Percentiles rank a stretch among this genome's conserved stretches.
These are phyloP conservation scores for Solanum aculeatissimum DNA, from an alignment of 305 asterid genomes.

Conservation along the genomic window DNA sequence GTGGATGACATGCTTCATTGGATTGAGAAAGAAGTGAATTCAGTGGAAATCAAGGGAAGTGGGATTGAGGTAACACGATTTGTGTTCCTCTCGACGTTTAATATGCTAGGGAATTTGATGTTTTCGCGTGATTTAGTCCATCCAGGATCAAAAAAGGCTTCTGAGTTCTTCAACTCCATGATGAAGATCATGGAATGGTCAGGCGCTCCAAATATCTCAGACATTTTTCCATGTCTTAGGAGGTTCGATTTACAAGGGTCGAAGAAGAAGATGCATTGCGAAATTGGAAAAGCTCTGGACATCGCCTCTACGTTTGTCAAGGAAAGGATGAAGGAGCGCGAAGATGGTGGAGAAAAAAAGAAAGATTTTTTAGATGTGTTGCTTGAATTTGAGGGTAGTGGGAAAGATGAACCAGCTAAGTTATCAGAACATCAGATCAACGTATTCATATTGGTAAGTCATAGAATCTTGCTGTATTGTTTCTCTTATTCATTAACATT, in stretches of 20 bases:
- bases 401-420: constrained; percentile 9
- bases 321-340: background rate
- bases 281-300: background rate
- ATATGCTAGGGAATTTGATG: constrained; percentile 20
- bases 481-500: background rate
- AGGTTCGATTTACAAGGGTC: background rate
- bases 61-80: constrained; percentile 28
- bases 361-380: background rate
- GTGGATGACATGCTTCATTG: constrained; percentile 34
- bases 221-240: constrained; percentile 36
- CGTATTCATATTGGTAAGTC: constrained; percentile 31
- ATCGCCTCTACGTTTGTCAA: background rate
- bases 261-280: background rate
- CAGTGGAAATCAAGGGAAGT: constrained; percentile 13
- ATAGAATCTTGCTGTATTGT: background rate
- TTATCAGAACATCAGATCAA: constrained; percentile 25
- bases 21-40: constrained; percentile 23
- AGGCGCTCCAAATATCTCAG: constrained; percentile 33
- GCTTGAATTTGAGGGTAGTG: constrained; percentile 30
- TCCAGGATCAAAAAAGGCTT: background rate
- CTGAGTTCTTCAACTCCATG: background rate
- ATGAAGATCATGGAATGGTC: background rate
- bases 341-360: background rate
- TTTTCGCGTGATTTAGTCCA: constrained; percentile 17
- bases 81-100: constrained; percentile 32